Conservation (phyloP, 2,329 filamentous ascomycete species). For the Aureobasidium sp. region DNA sequence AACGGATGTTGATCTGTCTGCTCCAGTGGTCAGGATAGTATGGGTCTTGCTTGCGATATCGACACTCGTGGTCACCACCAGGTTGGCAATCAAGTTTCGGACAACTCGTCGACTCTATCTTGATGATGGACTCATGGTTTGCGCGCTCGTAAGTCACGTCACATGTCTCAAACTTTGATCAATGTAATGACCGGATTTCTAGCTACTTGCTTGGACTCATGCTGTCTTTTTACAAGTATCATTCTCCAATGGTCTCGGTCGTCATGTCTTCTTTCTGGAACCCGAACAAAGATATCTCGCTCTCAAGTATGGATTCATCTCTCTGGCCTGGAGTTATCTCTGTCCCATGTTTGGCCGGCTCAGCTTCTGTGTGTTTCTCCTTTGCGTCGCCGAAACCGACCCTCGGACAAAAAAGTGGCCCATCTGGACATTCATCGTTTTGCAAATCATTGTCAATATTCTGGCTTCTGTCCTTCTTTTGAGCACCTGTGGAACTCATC, state of each 20-base stretch:
- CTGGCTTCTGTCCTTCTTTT: slow-evolving; percentile 19
- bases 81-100: slow-evolving; percentile 19
- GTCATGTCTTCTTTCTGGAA: slow-evolving; percentile 20
- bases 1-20: background rate
- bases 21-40: background rate
- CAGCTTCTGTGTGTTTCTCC: slow-evolving; percentile 22
- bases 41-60: slow-evolving; percentile 22
- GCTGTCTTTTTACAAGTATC: slow-evolving; percentile 19
- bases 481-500: slow-evolving; percentile 20
- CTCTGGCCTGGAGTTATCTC: slow-evolving; percentile 20
- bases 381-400: slow-evolving; percentile 22
- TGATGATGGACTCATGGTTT: slow-evolving; percentile 22
- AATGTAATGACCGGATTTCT: background rate
- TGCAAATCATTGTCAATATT: slow-evolving; percentile 22
- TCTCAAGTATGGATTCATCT: slow-evolving; percentile 18
- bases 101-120: slow-evolving; percentile 20
- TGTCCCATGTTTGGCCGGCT: slow-evolving; percentile 23
- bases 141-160: slow-evolving; percentile 16
- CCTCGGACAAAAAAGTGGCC: slow-evolving; percentile 21
- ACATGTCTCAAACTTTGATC: background rate
- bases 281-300: slow-evolving; percentile 14
- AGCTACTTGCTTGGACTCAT: slow-evolving; percentile 19
- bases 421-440: slow-evolving; percentile 19
- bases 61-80: slow-evolving; percentile 17
- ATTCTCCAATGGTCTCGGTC: slow-evolving; percentile 19